Percentiles rank a stretch among this genome's conserved stretches.
phyloP scores from a whole-genome alignment of 83 land plant species.

The Diphasiastrum complanatum region DNA sequence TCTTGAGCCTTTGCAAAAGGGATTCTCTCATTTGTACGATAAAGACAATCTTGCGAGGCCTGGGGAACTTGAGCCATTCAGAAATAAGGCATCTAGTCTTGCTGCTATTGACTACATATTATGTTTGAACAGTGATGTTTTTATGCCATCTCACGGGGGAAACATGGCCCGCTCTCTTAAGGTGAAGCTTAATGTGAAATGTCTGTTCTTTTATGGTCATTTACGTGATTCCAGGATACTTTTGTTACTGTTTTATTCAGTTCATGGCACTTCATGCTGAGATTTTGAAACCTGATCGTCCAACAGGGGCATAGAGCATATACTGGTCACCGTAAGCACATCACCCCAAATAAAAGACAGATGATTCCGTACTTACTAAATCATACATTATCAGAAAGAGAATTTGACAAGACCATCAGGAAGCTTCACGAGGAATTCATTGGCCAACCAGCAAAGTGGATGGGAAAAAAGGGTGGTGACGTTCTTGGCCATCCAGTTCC shows the following conservation, averaged over 20 bases:
- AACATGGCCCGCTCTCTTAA: conserved; percentile 79
- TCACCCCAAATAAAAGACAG: conserved; percentile 85
- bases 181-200: conserved; percentile 34
- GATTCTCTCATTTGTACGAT: conserved; percentile 69
- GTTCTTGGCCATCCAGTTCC: conserved; percentile 74
- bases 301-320: conserved; percentile 80
- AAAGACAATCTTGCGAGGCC: conserved; percentile 60
- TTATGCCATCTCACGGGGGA: conserved; percentile 97
- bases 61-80: conserved; percentile 60
- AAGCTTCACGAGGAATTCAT: conserved; percentile 53
- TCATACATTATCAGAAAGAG: conserved; percentile 42
- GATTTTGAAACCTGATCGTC: too few relatives aligned
- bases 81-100: conserved; percentile 55
- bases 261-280: too few relatives aligned
- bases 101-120: conserved; percentile 85
- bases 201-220: too few relatives aligned
- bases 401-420: conserved; percentile 49
- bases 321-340: conserved; percentile 76
- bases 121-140: conserved; percentile 66
- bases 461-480: conserved; percentile 50
- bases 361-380: conserved; percentile 69
- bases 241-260: background rate
- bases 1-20: conserved; percentile 45
- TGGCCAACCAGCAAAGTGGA: conserved; percentile 67
- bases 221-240: too few relatives aligned